phyloP scores from a whole-genome alignment of 345 rosid genomes.

The Eucalyptus brandiana region DNA sequence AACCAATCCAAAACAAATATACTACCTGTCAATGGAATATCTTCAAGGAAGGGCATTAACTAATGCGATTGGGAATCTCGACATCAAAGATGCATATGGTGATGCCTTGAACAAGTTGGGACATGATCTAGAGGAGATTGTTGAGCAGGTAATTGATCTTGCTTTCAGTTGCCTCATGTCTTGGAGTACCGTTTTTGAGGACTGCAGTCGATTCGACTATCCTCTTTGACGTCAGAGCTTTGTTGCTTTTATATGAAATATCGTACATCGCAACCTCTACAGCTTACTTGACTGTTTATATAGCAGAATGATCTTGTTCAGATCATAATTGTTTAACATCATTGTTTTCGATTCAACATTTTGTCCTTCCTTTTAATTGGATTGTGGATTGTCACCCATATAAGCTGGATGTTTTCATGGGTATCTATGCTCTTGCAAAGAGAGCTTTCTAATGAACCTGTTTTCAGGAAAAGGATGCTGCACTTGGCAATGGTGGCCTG shows the following conservation, averaged over 20 bases:
- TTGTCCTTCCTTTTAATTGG: background rate
- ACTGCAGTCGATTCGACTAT: background rate
- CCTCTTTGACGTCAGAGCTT: background rate
- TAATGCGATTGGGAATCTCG: constrained; percentile 77
- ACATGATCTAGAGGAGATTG: constrained; percentile 75
- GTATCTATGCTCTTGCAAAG: background rate
- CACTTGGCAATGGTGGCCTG: constrained; percentile 96
- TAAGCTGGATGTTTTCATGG: background rate
- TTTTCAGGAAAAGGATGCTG: constrained; percentile 93
- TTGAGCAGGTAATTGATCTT: constrained; percentile 51
- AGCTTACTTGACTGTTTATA: background rate
- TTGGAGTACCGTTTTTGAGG: background rate
- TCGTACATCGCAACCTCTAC: background rate
- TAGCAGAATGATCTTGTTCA: background rate
- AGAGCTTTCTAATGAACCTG: background rate
- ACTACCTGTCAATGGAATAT: constrained; percentile 94
- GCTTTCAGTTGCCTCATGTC: background rate
- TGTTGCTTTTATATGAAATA: background rate
- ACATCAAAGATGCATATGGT: constrained; percentile 63
- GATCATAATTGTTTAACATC: background rate
- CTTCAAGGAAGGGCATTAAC: constrained; percentile 96
- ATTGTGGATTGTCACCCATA: background rate
- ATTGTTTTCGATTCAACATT: background rate
- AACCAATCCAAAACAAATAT: constrained; percentile 85
- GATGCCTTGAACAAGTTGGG: constrained; percentile 73